phyloP scores from a whole-genome alignment of 1,139 yeast genomes.

The Komagataea norvegica region DNA sequence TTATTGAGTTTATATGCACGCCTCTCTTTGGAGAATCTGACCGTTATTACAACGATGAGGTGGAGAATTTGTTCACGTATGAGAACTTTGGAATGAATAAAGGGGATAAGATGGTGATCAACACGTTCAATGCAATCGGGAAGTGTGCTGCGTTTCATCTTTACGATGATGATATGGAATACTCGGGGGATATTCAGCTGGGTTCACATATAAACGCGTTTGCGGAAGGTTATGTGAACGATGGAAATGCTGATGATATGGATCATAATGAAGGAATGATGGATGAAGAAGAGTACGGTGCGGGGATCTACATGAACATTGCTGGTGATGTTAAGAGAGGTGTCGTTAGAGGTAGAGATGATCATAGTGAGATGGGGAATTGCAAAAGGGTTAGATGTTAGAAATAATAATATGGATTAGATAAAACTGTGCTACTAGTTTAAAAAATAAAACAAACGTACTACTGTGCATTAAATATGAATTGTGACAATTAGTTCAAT shows the following conservation, averaged over 20 bases:
- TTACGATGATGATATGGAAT: constrained; percentile 6
- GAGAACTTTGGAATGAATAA: constrained; percentile 35
- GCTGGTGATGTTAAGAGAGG: constrained; percentile 6
- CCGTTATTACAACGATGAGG: constrained; percentile 30
- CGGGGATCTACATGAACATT: constrained; percentile 13
- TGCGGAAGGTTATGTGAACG: constrained; percentile 17
- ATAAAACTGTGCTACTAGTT: not conserved
- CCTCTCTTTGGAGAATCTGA: constrained; percentile 34
- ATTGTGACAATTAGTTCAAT: not conserved
- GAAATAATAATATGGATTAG: not conserved
- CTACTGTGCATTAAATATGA: not conserved
- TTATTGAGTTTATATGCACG: constrained; percentile 29
- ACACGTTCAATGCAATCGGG: constrained; percentile 24
- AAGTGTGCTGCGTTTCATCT: constrained; percentile 21
- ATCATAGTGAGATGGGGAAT: not conserved
- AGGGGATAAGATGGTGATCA: constrained; percentile 34
- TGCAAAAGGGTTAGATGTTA: constrained; percentile 9
- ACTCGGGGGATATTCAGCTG: too few species aligned
- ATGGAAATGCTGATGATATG: constrained; percentile 22
- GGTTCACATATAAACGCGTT: constrained; percentile 7
- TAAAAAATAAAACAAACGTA: constrained; percentile 1
- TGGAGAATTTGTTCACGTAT: constrained; percentile 34
- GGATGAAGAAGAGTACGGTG: constrained; percentile 10
- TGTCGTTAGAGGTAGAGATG: constrained; percentile 13
- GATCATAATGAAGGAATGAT: constrained; percentile 3